Conservation (phyloP, 306 rosid species). For the Ormosia emarginata region DNA sequence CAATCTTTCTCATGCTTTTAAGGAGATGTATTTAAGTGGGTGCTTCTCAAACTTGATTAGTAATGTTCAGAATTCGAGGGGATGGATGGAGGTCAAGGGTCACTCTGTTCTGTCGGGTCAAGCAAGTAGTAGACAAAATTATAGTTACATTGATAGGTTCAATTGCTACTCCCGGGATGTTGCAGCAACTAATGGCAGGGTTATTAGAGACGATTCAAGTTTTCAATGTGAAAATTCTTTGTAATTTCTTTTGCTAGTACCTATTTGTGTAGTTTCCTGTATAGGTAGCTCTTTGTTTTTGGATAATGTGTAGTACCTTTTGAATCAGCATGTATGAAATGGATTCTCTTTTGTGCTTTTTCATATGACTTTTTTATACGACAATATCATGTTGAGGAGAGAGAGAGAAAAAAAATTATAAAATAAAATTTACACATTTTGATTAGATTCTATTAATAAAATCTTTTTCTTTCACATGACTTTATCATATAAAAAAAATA, state of each 20-base stretch:
- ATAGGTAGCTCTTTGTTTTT: background rate
- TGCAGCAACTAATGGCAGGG: conserved; percentile 35
- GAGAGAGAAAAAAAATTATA: too few species aligned
- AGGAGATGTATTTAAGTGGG: conserved; percentile 30
- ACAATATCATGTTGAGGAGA: too few species aligned
- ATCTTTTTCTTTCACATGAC: too few species aligned
- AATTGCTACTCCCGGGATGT: conserved; percentile 45
- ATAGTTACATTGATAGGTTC: conserved; percentile 26
- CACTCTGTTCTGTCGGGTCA: conserved; percentile 63
- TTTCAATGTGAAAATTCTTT: conserved; percentile 30
- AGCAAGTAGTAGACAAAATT: conserved; percentile 48
- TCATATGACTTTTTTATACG: too few species aligned
- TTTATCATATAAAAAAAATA: too few species aligned
- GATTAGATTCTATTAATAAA: too few species aligned
- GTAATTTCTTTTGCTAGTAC: conserved; percentile 1
- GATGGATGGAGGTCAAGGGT: conserved; percentile 80
- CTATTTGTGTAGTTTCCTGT: conserved; percentile 13
- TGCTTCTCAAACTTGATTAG: background rate
- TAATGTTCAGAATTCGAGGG: conserved; percentile 52
- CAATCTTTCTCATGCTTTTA: conserved; percentile 51
- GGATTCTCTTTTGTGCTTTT: too few species aligned
- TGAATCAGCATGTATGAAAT: background rate
- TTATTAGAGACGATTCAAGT: conserved; percentile 38
- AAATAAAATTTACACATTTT: too few species aligned
- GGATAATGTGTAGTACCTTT: background rate